Evolutionary conservation across 2,329 filamentous ascomycete species (phyloP), one percentile per base, ranked within the genome.

Genomic region (Fusarium sp.): DNA sequence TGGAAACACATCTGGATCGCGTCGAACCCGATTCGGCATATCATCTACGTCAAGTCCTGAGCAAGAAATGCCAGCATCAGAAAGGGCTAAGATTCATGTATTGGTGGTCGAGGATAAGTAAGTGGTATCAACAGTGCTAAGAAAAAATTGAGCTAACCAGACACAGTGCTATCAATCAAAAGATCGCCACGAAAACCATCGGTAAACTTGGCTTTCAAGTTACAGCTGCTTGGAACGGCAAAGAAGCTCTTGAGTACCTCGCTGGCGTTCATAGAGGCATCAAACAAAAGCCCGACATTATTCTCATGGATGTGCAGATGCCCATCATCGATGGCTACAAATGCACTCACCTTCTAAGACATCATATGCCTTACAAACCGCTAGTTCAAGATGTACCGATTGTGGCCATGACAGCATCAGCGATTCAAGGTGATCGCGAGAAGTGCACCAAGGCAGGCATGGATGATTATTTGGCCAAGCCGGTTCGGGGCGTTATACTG

Each of bases 61-160:
- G 3, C 76, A 83, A 44, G 85, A 85, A 19, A 73, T 92, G 3
- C 78, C 85, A 5, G 78, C 81, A 17, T 77, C 82, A 4, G 89
- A 92, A 54, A 83, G 92, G 54, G 81, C 85, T 53, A 85, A 87
- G 36, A 83, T 89, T 7, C 87, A 92, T 46, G 82, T 95, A n/a
- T 78, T 95, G 20, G 87, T 96, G 2, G 92, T 94, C 3, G 92
- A 95, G 77, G 92, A 95, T 74, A 94, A 94, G 87, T 88, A 80
- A 82, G 87, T 82, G 4, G 5, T 20, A n/a, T 21, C 9, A 5
- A 14, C 12, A 12, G 40, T 38, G 1, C 12, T 14, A 15, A 7
- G 15, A 34, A 21, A 21, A 10, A 47, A 2, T 8, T n/a, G n/a
- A 39, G 40, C 68, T 76, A 55, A 75, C 58, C n/a, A n/a, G 20